Evolutionary conservation across 768 basidiomycete genomes (phyloP), one percentile per base, ranked within the genome.

Genomic region (Rossbeevera mucosa): DNA sequence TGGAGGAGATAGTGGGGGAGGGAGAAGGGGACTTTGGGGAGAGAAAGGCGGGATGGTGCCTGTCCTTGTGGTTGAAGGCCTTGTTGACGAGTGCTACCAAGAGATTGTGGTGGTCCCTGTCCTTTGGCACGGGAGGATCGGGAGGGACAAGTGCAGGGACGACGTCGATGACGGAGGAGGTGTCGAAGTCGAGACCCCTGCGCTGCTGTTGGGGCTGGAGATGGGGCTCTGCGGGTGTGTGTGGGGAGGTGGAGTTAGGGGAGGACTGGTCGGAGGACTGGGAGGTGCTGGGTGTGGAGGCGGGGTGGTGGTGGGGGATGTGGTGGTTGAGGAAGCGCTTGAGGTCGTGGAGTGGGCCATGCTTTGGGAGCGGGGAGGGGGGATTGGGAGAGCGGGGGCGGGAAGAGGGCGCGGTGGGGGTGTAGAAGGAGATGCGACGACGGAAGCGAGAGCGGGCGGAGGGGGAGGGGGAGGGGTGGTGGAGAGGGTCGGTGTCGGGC

Each of bases 321-420:
- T 95, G 92, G 71, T 90, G 82, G 72, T 95, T 91, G 57, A 99
- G 80, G 75, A 98, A 96, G 25, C 94, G 88, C 67, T 92, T 92
- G 63, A 97, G 83, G 70, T 97, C 94, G 71, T 89, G 84, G 47
- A 98, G 79, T 2, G 92, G 88, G 0, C 91, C 87, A 55, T 78
- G 78, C 52, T 77, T 75, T 4, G 50, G 48, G 1, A 30, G 40
- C 38, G 58, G 13, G 44, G 42, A 14, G 20, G 47, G 22, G 4
- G 24, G 29, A 12, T 25, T 36, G 1, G 56, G 56, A 4, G 56
- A 57, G 18, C 16, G 55, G 2, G 48, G 1, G 11, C 28, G 40
- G 20, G 54, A 49, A 28, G 48, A 54, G 46, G 58, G 56, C 57
- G 36, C 36, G 14, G 20, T 16, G 16, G 41, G 41, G n/a, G 50